phyloP scores from a whole-genome alignment of 192 early-diverging fungal genomes.

The Chytriomyces sp. region DNA sequence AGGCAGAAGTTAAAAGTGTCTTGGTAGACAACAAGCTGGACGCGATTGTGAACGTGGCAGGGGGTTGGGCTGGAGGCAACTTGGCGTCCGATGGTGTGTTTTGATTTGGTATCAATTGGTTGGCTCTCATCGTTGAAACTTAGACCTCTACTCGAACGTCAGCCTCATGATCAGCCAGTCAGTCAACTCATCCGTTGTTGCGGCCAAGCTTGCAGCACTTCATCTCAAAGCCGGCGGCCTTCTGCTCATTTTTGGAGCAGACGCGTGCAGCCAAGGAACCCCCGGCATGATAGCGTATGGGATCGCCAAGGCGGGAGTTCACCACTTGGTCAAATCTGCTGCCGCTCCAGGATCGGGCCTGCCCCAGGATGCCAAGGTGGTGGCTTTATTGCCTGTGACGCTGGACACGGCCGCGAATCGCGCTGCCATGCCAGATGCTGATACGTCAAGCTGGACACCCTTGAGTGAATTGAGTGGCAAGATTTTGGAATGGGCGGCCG shows the following conservation, averaged over 20 bases:
- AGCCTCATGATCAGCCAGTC: slow-evolving; percentile 80
- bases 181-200: slow-evolving; percentile 78
- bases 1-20: slow-evolving; percentile 21
- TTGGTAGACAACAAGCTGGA: slow-evolving; percentile 58
- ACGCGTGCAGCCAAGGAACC: slow-evolving; percentile 69
- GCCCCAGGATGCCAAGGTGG: slow-evolving; percentile 64
- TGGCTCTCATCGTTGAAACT: not conserved
- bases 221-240: slow-evolving; percentile 73
- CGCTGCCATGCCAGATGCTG: slow-evolving; percentile 79
- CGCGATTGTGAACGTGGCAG: slow-evolving; percentile 89
- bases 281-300: slow-evolving; percentile 87
- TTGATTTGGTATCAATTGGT: not conserved
- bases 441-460: slow-evolving; percentile 84
- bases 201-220: slow-evolving; percentile 73
- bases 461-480: slow-evolving; percentile 70
- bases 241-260: slow-evolving; percentile 78
- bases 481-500: slow-evolving; percentile 62
- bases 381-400: slow-evolving; percentile 64
- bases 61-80: slow-evolving; percentile 94
- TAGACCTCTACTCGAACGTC: slow-evolving; percentile 65
- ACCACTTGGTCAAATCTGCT: slow-evolving; percentile 81
- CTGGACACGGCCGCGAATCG: slow-evolving; percentile 92
- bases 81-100: slow-evolving; percentile 62
- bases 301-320: slow-evolving; percentile 89
- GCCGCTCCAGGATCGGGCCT: slow-evolving; percentile 74